A percentile compares a stretch with the other conserved stretches of the same genome.
Conservation (phyloP, 2,329 filamentous ascomycete genomes). For the Trichophyton benhamiae region DNA sequence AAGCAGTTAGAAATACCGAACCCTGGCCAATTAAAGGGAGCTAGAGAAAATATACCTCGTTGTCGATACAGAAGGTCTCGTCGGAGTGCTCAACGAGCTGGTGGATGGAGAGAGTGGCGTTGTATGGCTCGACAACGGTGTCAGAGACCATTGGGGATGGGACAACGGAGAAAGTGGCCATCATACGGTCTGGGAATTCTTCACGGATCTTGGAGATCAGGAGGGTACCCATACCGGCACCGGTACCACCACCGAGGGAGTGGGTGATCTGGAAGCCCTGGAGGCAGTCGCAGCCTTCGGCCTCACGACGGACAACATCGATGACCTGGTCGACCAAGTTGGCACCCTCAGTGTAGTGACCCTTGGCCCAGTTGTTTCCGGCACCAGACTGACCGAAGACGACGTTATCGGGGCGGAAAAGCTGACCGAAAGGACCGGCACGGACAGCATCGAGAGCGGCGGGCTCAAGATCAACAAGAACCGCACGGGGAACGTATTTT, state of each 20-base stretch:
- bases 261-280: constrained; percentile 98
- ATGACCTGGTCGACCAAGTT: constrained; percentile 91
- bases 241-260: constrained; percentile 87
- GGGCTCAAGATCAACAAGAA: constrained; percentile 80
- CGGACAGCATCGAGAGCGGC: constrained; percentile 13
- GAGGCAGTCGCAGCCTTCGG: constrained; percentile 91
- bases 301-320: constrained; percentile 88
- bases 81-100: constrained; percentile 99
- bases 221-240: constrained; percentile 94
- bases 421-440: constrained; percentile 63
- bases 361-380: constrained; percentile 98
- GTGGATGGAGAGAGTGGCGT: constrained; percentile 96
- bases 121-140: constrained; percentile 99
- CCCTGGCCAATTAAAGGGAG: not conserved
- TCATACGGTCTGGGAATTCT: constrained; percentile 97
- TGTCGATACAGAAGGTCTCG: constrained; percentile 99
- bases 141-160: constrained; percentile 99
- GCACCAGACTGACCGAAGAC: constrained; percentile 93
- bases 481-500: constrained; percentile 48
- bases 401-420: constrained; percentile 97
- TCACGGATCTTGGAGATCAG: constrained; percentile 97
- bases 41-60: constrained; percentile 52
- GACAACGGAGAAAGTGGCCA: constrained; percentile 93
- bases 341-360: constrained; percentile 94
- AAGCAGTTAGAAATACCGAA: not conserved